phyloP scores from a whole-genome alignment of 768 basidiomycete genomes.

The Saitozyma sp. region DNA sequence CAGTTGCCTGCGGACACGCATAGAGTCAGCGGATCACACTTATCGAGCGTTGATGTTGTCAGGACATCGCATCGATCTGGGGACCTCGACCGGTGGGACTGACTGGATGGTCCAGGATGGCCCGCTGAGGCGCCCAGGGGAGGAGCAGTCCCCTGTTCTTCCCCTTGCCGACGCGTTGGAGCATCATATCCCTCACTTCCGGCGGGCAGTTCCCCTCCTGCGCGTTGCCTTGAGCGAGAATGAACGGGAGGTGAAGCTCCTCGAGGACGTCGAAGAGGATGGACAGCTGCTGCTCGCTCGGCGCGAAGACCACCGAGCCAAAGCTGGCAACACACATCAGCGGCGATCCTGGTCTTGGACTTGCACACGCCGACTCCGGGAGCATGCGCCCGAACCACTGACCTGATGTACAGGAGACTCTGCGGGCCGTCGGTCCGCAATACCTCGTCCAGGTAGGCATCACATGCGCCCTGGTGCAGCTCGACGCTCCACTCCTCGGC shows the following conservation, averaged over 20 bases:
- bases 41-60: no score
- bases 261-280: conserved; percentile 18
- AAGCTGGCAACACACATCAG: conserved; percentile 10
- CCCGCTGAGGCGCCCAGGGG: conserved; percentile 19
- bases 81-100: no score
- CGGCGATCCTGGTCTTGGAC: no score
- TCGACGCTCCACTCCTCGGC: no score
- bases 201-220: neutral
- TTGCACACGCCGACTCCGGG: neutral
- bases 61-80: no score
- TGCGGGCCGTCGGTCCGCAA: conserved; percentile 1
- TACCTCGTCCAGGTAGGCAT: neutral
- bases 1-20: no score
- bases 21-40: no score
- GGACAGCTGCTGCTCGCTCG: conserved; percentile 11
- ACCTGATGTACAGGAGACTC: conserved; percentile 21
- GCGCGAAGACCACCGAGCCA: conserved; percentile 15
- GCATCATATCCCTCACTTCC: conserved; percentile 7
- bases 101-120: no score
- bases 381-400: conserved; percentile 1
- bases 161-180: conserved; percentile 6
- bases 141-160: conserved; percentile 12
- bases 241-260: conserved; percentile 4
- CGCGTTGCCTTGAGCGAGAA: conserved; percentile 14
- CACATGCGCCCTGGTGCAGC: no score